Evolutionary conservation across 805 yeast genomes (phyloP).

Genomic region (Starmera amethionina): DNA sequence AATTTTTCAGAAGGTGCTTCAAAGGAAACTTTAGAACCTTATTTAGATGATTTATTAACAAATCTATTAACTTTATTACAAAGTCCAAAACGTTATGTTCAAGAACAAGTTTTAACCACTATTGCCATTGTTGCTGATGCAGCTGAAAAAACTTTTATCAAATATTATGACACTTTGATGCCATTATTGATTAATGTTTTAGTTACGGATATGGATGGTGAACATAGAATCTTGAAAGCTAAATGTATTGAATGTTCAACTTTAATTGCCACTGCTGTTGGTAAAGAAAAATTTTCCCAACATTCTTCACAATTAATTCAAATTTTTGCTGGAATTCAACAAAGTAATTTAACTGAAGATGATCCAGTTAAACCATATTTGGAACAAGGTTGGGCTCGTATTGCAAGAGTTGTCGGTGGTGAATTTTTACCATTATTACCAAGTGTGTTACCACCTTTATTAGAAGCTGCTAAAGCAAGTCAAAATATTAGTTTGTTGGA

Average conservation of each 20-base stretch:
- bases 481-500: conserved; percentile 87
- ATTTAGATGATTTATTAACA: conserved; percentile 68
- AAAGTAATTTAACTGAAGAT: conserved; percentile 46
- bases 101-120: conserved; percentile 94
- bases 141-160: conserved; percentile 77
- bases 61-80: conserved; percentile 69
- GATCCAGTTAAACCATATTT: conserved; percentile 83
- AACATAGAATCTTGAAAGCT: conserved; percentile 73
- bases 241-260: conserved; percentile 96
- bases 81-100: conserved; percentile 85
- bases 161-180: conserved; percentile 92
- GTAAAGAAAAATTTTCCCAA: conserved; percentile 75
- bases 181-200: conserved; percentile 75
- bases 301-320: conserved; percentile 67
- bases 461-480: conserved; percentile 77
- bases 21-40: conserved; percentile 85
- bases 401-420: conserved; percentile 76
- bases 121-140: conserved; percentile 97
- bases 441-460: conserved; percentile 80
- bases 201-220: conserved; percentile 68
- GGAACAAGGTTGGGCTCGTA: conserved; percentile 94
- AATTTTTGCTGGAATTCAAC: conserved; percentile 65
- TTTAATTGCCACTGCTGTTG: conserved; percentile 89
- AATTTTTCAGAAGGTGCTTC: conserved; percentile 90
- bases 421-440: conserved; percentile 81